Conservation (phyloP, 2,329 filamentous ascomycete species). For the Emericellopsis cladophorae region DNA sequence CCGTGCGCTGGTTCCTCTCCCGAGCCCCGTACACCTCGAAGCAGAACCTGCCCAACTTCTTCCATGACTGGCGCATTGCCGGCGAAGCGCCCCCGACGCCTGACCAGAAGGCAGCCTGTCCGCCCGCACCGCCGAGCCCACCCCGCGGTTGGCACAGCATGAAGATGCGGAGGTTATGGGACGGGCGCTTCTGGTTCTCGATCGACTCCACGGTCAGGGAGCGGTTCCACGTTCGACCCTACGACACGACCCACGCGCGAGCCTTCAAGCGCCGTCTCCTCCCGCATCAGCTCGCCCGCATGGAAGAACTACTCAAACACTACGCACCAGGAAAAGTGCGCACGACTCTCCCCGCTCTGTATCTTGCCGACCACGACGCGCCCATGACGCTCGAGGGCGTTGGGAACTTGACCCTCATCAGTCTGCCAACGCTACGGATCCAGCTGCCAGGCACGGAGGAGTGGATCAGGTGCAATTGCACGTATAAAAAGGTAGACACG, state of each 20-base stretch:
- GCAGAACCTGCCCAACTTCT: conserved; percentile 13
- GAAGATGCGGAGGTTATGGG: conserved; percentile 28
- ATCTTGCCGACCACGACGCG: conserved; percentile 22
- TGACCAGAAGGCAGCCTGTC: background rate
- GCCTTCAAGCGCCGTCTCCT: conserved; percentile 32
- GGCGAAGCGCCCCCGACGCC: background rate
- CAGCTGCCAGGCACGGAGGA: conserved; percentile 30
- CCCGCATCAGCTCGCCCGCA: conserved; percentile 12
- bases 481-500: conserved; percentile 36
- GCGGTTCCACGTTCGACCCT: conserved; percentile 29
- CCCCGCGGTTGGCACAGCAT: conserved; percentile 7
- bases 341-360: conserved; percentile 42
- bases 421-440: conserved; percentile 38
- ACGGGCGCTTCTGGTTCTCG: conserved; percentile 48
- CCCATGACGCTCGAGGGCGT: background rate
- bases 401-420: conserved; percentile 27
- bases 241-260: conserved; percentile 28
- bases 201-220: background rate
- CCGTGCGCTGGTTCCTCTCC: conserved; percentile 28
- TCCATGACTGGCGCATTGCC: background rate
- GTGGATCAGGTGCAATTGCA: conserved; percentile 35
- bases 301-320: conserved; percentile 30
- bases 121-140: background rate
- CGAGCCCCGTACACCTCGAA: conserved; percentile 31
- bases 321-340: conserved; percentile 42